Base-by-base conservation (phyloP, 768 basidiomycete species). In the Dendrothele bispora region DNA sequence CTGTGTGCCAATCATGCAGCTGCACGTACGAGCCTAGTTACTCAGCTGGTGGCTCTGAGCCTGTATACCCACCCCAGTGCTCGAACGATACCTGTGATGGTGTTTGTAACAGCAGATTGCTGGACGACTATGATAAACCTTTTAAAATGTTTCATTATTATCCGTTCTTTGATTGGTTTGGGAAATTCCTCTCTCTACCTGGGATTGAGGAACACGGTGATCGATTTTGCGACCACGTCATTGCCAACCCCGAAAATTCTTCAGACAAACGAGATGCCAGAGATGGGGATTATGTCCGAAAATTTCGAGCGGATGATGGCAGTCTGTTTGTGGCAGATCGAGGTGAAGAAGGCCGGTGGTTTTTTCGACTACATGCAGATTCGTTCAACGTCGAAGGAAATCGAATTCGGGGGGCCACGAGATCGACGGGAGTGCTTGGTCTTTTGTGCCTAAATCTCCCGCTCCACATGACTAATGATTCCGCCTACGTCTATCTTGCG, bases 151-250 rank as follows among this genome's bases (percentile, higher is more conserved):
- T 43, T 25, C 28, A 49, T 14, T 49, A 43, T 35, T 42, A 42
- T 34, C 29, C 48, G 7, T 49, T 49, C 15, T 42, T 49, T 11
- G 48, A 49, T 4, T 49, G 48, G 48, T 49, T 49, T 21, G 40
- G 39, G 10, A 17, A 18, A 7, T 49, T 49, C 32, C 11, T 49
- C 14, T 14, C 40, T 4, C 39, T 43, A 7, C 48, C 48, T 4
- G 40, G 48, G 4, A 35, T 49, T 22, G 32, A 21, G n/a, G n/a
- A 28, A n/a, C 35, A 42, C 25, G 40, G 39, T 6, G 40, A 49
- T 27, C 26, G 20, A 17, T 49, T 49, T 25, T 49, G 39, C 25
- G 39, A 40, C 1, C 12, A 42, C 11, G 22, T 49, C 7, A 7
- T 8, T 3, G 12, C n/a, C 10, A 28, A 43, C 26, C 39, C 27